Evolutionary conservation across 2,329 filamentous ascomycete species (phyloP).

Genomic region (Epichloe coenophiala): DNA sequence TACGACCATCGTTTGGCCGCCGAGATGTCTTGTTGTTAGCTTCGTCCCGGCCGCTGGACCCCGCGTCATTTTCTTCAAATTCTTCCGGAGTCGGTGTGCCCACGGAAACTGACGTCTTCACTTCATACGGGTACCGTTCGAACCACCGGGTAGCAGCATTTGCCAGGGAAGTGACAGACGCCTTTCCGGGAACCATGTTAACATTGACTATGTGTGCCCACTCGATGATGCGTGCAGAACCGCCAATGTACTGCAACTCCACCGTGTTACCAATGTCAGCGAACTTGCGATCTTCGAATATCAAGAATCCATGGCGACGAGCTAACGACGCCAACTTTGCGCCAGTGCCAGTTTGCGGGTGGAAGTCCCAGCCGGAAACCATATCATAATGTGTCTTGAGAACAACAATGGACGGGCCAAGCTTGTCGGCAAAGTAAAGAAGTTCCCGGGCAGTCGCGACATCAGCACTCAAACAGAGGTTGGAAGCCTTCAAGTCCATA

Average conservation of each 20-base stretch:
- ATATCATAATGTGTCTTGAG: conserved; percentile 61
- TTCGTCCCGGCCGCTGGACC: conserved; percentile 14
- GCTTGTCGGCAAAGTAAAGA: conserved; percentile 43
- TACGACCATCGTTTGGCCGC: conserved; percentile 40
- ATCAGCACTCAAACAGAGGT: conserved; percentile 53
- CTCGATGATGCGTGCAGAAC: conserved; percentile 62
- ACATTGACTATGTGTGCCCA: conserved; percentile 60
- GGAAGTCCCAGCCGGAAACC: conserved; percentile 51
- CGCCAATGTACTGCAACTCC: conserved; percentile 66
- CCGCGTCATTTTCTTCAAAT: conserved; percentile 34
- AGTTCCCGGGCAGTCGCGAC: conserved; percentile 48
- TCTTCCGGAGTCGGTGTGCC: conserved; percentile 46
- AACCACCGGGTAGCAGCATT: conserved; percentile 48
- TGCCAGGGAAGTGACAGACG: conserved; percentile 47
- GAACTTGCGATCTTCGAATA: conserved; percentile 79
- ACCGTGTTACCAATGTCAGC: conserved; percentile 77
- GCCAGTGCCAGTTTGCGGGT: conserved; percentile 48
- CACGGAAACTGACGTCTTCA: conserved; percentile 50
- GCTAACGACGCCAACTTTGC: conserved; percentile 46
- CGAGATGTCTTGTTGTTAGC: conserved; percentile 8
- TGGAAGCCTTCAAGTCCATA: conserved; percentile 53
- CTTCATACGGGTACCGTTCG: conserved; percentile 50
- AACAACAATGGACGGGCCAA: conserved; percentile 54
- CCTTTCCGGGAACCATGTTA: conserved; percentile 56
- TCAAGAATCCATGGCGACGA: conserved; percentile 54